Conservation (phyloP, 352 stramenopile genomes). For the Phytophthora sp. region DNA sequence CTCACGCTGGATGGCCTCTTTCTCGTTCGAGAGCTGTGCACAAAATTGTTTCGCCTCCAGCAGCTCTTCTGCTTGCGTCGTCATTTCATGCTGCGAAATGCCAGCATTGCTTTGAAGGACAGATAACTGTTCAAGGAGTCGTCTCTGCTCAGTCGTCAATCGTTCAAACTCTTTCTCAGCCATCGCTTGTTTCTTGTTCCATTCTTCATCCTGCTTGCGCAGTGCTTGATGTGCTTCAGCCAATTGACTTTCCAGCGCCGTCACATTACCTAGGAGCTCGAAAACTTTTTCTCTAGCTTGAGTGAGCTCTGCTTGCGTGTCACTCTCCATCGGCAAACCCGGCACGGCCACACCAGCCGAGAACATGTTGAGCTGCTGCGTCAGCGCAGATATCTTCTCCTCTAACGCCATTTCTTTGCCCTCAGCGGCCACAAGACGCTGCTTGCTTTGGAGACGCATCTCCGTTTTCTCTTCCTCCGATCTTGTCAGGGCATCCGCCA, state of each 20-base stretch:
- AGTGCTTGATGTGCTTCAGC: conserved; percentile 28
- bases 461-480: conserved; percentile 64
- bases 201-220: conserved; percentile 32
- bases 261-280: conserved; percentile 35
- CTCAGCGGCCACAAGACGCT: conserved; percentile 52
- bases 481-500: conserved; percentile 35
- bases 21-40: conserved; percentile 28
- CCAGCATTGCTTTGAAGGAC: conserved; percentile 12
- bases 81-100: conserved; percentile 5
- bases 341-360: conserved; percentile 14
- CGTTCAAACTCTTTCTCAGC: conserved; percentile 25
- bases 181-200: conserved; percentile 29
- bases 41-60: conserved; percentile 22
- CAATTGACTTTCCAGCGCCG: conserved; percentile 40
- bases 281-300: conserved; percentile 17
- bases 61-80: conserved; percentile 24
- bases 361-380: conserved; percentile 37
- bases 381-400: conserved; percentile 42
- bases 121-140: conserved; percentile 23
- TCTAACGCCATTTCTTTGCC: conserved; percentile 42
- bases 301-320: conserved; percentile 20
- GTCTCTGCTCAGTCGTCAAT: conserved; percentile 20
- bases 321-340: conserved; percentile 16
- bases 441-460: conserved; percentile 63
- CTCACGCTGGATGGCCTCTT: conserved; percentile 37